Conservation (phyloP, 441 rosid genomes). For the Corymbia citriodora region DNA sequence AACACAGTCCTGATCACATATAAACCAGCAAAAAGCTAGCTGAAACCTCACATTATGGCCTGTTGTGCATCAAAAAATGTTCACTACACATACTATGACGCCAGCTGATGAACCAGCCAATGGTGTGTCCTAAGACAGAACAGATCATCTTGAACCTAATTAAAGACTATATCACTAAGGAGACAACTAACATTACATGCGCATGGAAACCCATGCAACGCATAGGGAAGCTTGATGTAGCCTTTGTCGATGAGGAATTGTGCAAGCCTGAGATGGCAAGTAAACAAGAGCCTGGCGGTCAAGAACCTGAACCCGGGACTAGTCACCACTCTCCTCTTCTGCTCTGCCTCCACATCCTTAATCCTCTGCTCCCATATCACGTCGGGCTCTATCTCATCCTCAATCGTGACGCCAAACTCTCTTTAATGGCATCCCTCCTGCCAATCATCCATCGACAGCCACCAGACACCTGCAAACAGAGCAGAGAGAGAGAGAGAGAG, state of each 20-base stretch:
- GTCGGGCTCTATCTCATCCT: conserved; percentile 66
- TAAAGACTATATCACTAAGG: background rate
- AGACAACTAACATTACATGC: background rate
- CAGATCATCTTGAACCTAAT: background rate
- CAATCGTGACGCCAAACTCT: conserved; percentile 37
- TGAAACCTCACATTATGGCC: background rate
- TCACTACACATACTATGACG: conserved; percentile 73
- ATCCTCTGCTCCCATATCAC: conserved; percentile 83
- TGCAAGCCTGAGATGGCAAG: conserved; percentile 91
- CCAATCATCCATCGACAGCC: too few species aligned
- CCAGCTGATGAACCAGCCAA: conserved; percentile 93
- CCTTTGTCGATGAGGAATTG: conserved; percentile 85
- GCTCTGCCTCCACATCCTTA: conserved; percentile 81
- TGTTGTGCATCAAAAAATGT: background rate
- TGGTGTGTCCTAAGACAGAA: conserved; percentile 68
- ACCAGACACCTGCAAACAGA: too few species aligned
- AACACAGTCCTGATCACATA: background rate
- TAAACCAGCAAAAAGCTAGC: background rate
- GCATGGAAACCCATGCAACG: background rate
- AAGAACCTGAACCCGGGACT: conserved; percentile 96
- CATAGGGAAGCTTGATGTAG: conserved; percentile 39
- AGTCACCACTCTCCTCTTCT: conserved; percentile 54
- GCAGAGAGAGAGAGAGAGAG: too few species aligned
- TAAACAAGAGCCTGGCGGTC: conserved; percentile 90
- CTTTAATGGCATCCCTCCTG: too few species aligned